Base-by-base conservation (phyloP, 78 protist genomes). In the Pelomyxa schiedti region DNA sequence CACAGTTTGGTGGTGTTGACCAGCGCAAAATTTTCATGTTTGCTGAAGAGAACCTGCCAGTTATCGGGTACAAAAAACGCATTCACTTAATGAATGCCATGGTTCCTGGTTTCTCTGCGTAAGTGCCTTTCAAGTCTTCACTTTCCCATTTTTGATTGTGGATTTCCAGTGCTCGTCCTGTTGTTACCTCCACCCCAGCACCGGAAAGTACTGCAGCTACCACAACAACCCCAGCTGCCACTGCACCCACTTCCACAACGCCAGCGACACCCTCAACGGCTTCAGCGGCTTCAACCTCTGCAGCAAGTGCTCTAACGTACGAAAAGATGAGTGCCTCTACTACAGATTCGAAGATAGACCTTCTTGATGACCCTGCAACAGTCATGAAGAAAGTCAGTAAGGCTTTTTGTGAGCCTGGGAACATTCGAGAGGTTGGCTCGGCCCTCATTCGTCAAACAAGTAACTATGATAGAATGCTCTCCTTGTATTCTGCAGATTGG, bases 1-100 rank as follows among this genome's bases (percentile, higher is more conserved):
- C 73, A 28, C 82, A 78, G 26, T 78, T 78, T 78, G 82, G 82
- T 68, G 82, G 82, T 41, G 76, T 78, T 7, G 82, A 78, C 70
- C 82, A 78, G 70, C 82, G 82, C 76, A 78, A 78, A 72, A 78
- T 78, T 32, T 78, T 78, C 69, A 52, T n/a, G 28, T 78, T 35
- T 24, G 82, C 82, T 35, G 53, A 70, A 2, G 63, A 72, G 63
- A 66, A 69, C 75, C 38, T 78, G n/a, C 82, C 82, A 28, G 4
- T 1, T 22, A 69, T 78, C 28, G 82, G 82, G 69, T 78, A 78
- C 66, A 1, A 47, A 42, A 39, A 67, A 67, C 66, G 82, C n/a
- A 22, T 42, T 36, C 82, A 78, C 39, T 72, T 78, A 28, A 69
- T 78, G 76, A 78, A 78, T 72, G 73, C 76, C 8, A 71, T 78